These are phyloP conservation scores for Talaromyces sp. DNA, from an alignment of 2,329 filamentous ascomycete genomes.

Conservation along the genomic window DNA sequence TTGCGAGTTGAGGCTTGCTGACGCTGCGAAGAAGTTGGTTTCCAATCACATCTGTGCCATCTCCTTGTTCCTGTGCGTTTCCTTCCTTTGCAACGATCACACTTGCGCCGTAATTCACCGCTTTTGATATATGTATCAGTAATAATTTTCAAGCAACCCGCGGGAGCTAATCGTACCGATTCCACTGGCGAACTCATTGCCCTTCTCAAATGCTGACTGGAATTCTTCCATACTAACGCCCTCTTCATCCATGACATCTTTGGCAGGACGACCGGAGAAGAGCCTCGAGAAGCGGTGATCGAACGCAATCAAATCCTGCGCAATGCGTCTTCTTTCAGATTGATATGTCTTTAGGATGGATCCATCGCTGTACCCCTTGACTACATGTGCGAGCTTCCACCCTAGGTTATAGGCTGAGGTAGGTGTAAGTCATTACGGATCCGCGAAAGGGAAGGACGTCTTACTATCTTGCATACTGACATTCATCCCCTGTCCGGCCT, in stretches of 20 bases:
- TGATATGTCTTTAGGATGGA: constrained; percentile 30
- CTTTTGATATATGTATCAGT: background rate
- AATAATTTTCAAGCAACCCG: too few relatives aligned
- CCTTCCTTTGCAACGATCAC: background rate
- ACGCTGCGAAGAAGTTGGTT: constrained; percentile 29
- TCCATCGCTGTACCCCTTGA: constrained; percentile 25
- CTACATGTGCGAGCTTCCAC: constrained; percentile 34
- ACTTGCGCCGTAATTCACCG: background rate
- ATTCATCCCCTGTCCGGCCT: constrained; percentile 35
- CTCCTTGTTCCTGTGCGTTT: background rate
- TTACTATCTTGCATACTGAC: constrained; percentile 36
- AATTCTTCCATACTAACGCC: background rate
- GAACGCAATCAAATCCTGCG: constrained; percentile 31
- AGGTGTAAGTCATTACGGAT: background rate
- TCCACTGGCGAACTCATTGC: background rate
- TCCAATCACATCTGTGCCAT: background rate
- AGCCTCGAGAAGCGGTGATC: constrained; percentile 42
- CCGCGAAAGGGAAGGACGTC: background rate
- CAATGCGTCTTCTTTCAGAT: constrained; percentile 31
- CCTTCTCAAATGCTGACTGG: background rate
- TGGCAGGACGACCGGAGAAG: background rate
- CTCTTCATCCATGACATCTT: constrained; percentile 1
- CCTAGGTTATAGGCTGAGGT: constrained; percentile 30
- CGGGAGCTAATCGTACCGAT: background rate
- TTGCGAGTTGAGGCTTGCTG: constrained; percentile 15